Conservation (phyloP, 345 rosid species). For the Fremontodendron californicum region DNA sequence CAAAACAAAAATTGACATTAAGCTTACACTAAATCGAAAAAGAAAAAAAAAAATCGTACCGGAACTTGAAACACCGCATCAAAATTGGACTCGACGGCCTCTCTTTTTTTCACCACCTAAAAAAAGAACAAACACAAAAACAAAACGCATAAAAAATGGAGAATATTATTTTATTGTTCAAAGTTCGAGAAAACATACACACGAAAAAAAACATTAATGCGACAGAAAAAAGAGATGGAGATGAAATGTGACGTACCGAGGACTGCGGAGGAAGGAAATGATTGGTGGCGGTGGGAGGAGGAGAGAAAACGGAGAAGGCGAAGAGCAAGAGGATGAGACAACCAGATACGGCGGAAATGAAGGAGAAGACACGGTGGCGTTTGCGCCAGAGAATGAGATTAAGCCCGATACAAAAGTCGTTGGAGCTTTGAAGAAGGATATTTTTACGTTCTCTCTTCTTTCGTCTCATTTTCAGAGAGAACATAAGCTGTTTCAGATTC, state of each 20-base stretch:
- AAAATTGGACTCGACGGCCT: conserved; percentile 26
- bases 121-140: conserved; percentile 6
- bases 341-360: conserved; percentile 52
- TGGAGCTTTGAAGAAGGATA: conserved; percentile 11
- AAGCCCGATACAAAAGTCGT: conserved; percentile 27
- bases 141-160: not conserved
- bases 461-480: conserved; percentile 32
- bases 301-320: conserved; percentile 39
- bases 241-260: conserved; percentile 13
- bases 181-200: not conserved
- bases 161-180: not conserved
- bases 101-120: conserved; percentile 32
- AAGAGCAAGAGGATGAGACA: conserved; percentile 55
- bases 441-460: conserved; percentile 30
- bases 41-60: conserved; percentile 30
- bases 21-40: not conserved
- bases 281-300: conserved; percentile 44
- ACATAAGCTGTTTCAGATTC: conserved; percentile 11
- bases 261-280: conserved; percentile 23
- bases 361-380: conserved; percentile 53
- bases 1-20: not conserved
- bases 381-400: conserved; percentile 47
- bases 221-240: not conserved
- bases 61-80: conserved; percentile 44
- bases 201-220: not conserved